A percentile compares a stretch with the other conserved stretches of the same genome.
Evolutionary conservation across 2,329 filamentous ascomycete genomes (phyloP).

Genomic region (Biscogniauxia sp.): DNA sequence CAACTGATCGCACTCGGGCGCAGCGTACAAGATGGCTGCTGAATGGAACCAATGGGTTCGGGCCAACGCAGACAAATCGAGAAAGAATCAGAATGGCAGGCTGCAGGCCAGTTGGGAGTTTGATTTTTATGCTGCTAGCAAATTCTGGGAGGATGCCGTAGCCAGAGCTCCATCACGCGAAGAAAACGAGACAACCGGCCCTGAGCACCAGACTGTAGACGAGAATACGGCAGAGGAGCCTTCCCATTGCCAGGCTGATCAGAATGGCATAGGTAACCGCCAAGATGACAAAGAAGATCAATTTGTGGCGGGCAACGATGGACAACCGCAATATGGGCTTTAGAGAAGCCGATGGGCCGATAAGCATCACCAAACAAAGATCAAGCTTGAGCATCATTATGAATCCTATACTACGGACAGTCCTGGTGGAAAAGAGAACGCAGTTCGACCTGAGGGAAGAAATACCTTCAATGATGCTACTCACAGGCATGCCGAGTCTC

Average conservation of each 20-base stretch:
- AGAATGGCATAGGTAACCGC: neutral
- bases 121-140: too few relatives aligned
- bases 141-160: too few relatives aligned
- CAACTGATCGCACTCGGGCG: too few relatives aligned
- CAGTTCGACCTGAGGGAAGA: too few relatives aligned
- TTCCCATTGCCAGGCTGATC: neutral
- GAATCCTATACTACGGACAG: neutral
- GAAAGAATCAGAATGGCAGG: too few relatives aligned
- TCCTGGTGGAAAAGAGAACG: neutral
- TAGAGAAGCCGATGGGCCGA: neutral
- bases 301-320: neutral
- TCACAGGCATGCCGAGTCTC: too few relatives aligned
- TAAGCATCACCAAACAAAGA: neutral
- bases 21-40: too few relatives aligned
- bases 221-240: neutral
- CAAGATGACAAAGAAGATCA: neutral
- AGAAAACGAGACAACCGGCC: too few relatives aligned
- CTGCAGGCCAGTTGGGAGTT: too few relatives aligned
- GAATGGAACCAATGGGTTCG: too few relatives aligned
- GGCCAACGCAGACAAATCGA: too few relatives aligned
- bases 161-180: too few relatives aligned
- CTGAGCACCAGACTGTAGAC: neutral
- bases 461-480: neutral
- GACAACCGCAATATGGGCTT: neutral
- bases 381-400: neutral